These are phyloP conservation scores for Penicillium sp. DNA, from an alignment of 2,329 filamentous ascomycete genomes.

Conservation along the genomic window DNA sequence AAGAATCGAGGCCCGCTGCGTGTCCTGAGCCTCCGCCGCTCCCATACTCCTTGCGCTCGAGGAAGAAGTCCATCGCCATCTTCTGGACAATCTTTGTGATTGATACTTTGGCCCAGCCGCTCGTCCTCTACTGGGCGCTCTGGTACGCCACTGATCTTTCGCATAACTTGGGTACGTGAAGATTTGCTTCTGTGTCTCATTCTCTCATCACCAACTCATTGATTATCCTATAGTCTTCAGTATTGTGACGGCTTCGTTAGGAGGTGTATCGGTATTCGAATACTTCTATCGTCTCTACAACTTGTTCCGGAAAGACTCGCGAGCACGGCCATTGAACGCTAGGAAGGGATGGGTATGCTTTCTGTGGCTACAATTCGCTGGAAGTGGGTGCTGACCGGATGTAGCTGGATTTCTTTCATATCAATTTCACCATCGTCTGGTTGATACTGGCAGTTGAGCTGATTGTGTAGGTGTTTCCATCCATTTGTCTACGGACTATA, in stretches of 20 bases:
- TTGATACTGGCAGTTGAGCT: slow-evolving; percentile 37
- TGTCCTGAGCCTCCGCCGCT: slow-evolving; percentile 40
- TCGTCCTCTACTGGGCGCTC: slow-evolving; percentile 53
- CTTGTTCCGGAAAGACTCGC: slow-evolving; percentile 32
- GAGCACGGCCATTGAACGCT: slow-evolving; percentile 32
- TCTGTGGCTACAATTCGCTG: too few relatives aligned
- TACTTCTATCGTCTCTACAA: slow-evolving; percentile 38
- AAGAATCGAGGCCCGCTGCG: too few relatives aligned
- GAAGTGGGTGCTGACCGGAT: too few relatives aligned
- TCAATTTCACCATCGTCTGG: slow-evolving; percentile 41
- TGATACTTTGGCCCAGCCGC: slow-evolving; percentile 51
- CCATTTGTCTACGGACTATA: too few relatives aligned
- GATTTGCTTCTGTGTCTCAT: too few relatives aligned
- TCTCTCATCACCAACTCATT: too few relatives aligned
- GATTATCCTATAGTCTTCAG: too few relatives aligned
- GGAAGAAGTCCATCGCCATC: slow-evolving; percentile 49
- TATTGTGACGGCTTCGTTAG: slow-evolving; percentile 35
- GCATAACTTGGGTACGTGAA: slow-evolving; percentile 36
- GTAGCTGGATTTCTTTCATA: slow-evolving; percentile 41
- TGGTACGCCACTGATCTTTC: slow-evolving; percentile 50
- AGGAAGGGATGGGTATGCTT: too few relatives aligned
- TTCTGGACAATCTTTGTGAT: slow-evolving; percentile 54
- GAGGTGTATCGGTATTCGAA: slow-evolving; percentile 37
- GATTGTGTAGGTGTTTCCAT: slow-evolving; percentile 36
- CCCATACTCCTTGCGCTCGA: slow-evolving; percentile 47